Conservation (phyloP, 495 filamentous ascomycete genomes). For the Aspergillus ostianus region DNA sequence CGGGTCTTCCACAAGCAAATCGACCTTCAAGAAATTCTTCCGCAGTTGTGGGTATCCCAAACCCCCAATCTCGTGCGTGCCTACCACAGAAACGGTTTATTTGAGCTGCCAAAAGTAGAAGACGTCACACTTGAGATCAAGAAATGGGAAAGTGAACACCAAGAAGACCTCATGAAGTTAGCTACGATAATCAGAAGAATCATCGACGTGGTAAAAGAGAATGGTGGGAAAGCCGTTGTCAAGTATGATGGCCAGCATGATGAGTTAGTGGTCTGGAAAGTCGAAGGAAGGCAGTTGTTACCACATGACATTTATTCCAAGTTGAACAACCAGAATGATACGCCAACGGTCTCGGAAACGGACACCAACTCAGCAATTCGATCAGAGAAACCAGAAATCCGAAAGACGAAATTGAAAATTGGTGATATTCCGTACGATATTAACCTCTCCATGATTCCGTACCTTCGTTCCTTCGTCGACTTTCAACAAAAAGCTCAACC, state of each 20-base stretch:
- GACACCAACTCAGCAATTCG: not conserved
- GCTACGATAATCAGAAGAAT: conserved; percentile 37
- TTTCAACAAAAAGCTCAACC: not conserved
- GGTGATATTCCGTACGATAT: not conserved
- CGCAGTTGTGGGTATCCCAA: conserved; percentile 52
- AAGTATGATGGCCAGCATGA: conserved; percentile 27
- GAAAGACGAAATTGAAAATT: not conserved
- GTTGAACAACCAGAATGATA: not conserved
- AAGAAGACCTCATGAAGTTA: conserved; percentile 31
- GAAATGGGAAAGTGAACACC: conserved; percentile 39
- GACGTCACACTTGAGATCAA: conserved; percentile 34
- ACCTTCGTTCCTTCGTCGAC: not conserved
- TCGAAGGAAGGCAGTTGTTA: conserved; percentile 28
- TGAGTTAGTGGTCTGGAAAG: conserved; percentile 27
- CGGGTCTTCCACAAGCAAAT: conserved; percentile 36
- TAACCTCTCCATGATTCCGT: conserved; percentile 2
- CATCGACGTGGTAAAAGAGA: conserved; percentile 25
- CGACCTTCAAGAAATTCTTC: conserved; percentile 32
- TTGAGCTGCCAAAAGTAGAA: conserved; percentile 35
- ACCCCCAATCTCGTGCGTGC: conserved; percentile 49
- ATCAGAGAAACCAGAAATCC: not conserved
- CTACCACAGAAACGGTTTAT: conserved; percentile 44
- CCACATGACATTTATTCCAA: conserved; percentile 30
- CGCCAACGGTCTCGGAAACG: not conserved
- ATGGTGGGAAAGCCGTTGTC: conserved; percentile 31